Evolutionary conservation across 2,329 filamentous ascomycete species (phyloP).

Genomic region (Trichophyton benhamiae): DNA sequence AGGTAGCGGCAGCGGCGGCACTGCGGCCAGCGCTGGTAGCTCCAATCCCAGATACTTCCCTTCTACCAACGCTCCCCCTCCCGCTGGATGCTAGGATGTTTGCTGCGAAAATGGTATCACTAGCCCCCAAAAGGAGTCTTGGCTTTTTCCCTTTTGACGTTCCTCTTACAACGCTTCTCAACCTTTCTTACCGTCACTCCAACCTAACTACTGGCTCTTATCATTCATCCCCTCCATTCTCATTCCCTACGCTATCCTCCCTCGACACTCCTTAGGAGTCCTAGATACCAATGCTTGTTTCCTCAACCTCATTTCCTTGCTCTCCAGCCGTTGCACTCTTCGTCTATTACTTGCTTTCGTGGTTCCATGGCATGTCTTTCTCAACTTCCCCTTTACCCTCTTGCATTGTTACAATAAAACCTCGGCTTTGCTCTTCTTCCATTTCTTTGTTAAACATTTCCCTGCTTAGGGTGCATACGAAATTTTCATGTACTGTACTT

Average conservation of each 20-base stretch:
- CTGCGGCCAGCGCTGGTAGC: slow-evolving; percentile 15
- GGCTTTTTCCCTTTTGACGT: not conserved
- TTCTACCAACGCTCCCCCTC: slow-evolving; percentile 20
- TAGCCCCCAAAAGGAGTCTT: not conserved
- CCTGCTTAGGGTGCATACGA: slow-evolving; percentile 15
- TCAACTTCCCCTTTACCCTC: not conserved
- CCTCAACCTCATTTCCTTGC: not conserved
- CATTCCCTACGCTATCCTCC: not conserved
- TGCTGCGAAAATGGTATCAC: slow-evolving; percentile 11
- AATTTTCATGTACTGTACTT: slow-evolving; percentile 15
- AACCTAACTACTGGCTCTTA: slow-evolving; percentile 3
- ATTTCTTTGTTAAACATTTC: slow-evolving; percentile 2
- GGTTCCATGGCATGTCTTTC: slow-evolving; percentile 1
- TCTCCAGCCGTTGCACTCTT: slow-evolving; percentile 1
- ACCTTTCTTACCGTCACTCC: slow-evolving; percentile 3
- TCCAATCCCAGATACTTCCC: slow-evolving; percentile 23
- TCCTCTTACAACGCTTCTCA: not conserved
- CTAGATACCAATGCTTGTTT: not conserved
- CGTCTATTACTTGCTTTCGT: slow-evolving; percentile 1
- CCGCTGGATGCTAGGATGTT: slow-evolving; percentile 24
- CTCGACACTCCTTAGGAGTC: not conserved
- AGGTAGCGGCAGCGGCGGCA: slow-evolving; percentile 21
- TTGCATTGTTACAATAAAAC: slow-evolving; percentile 1
- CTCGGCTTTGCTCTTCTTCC: slow-evolving; percentile 3
- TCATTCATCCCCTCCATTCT: not conserved